These are phyloP conservation scores for Amanita inopinata DNA, from an alignment of 768 basidiomycete genomes.

Conservation along the genomic window DNA sequence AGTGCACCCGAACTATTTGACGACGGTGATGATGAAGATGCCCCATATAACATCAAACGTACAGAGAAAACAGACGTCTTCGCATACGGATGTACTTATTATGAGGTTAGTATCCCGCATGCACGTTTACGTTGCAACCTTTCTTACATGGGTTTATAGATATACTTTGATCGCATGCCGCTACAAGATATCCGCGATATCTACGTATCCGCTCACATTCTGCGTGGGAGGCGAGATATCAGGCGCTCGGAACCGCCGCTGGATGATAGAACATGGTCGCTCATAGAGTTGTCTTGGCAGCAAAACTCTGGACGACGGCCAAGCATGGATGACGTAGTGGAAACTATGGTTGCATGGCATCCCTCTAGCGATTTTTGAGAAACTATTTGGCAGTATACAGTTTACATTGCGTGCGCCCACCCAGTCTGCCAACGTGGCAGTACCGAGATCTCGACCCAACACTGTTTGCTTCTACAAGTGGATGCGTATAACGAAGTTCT, in stretches of 20 bases:
- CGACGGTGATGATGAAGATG: background rate
- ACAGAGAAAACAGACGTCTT: slow-evolving; percentile 5
- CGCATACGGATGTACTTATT: slow-evolving; percentile 4
- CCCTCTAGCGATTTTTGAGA: background rate
- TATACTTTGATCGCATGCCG: background rate
- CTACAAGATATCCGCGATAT: too few species aligned
- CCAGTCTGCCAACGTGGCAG: too few species aligned
- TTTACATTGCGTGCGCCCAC: too few species aligned
- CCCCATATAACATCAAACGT: background rate
- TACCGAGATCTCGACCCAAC: too few species aligned
- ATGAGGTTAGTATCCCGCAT: background rate
- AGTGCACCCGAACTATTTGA: slow-evolving; percentile 1
- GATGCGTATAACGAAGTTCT: too few species aligned
- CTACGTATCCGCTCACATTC: too few species aligned
- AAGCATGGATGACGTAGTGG: background rate
- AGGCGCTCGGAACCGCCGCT: background rate
- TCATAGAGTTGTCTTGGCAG: slow-evolving; percentile 2
- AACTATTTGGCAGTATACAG: background rate
- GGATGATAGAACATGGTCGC: background rate
- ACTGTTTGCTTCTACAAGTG: too few species aligned
- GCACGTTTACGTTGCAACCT: background rate
- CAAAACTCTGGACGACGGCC: background rate
- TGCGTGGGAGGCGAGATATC: background rate
- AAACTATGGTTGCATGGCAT: background rate
- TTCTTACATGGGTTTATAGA: background rate